Evolutionary conservation across 2,329 filamentous ascomycete genomes (phyloP).

Genomic region (Botryosphaeria dothidea): DNA sequence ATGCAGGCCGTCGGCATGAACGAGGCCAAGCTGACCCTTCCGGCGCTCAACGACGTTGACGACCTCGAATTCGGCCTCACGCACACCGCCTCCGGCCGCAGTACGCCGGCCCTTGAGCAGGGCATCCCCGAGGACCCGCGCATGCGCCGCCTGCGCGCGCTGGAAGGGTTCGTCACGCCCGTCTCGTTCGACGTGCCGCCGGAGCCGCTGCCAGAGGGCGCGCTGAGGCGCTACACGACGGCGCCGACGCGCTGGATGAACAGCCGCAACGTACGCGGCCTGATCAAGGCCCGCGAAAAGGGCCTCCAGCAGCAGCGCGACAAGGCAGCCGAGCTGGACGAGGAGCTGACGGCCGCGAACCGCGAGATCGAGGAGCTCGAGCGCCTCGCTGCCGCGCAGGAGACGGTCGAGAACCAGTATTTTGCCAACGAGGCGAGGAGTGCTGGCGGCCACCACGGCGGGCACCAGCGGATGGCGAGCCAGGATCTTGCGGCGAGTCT

Average conservation of each 20-base stretch:
- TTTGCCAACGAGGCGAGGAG: not conserved
- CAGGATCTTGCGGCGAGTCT: not conserved
- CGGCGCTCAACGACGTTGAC: slow-evolving; percentile 5
- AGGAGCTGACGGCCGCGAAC: not conserved
- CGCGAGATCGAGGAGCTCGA: slow-evolving; percentile 3
- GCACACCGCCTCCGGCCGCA: not conserved
- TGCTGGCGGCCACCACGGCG: not conserved
- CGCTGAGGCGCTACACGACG: slow-evolving; percentile 1
- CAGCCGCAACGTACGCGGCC: not conserved
- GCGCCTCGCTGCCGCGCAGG: not conserved
- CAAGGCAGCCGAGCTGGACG: slow-evolving; percentile 2
- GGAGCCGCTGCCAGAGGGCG: not conserved
- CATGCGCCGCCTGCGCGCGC: slow-evolving; percentile 10
- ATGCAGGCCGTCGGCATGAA: slow-evolving; percentile 2
- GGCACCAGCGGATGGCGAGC: not conserved
- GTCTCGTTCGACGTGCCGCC: slow-evolving; percentile 3
- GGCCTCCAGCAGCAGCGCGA: not conserved
- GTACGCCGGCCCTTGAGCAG: not conserved
- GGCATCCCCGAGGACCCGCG: not conserved
- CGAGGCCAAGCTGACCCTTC: slow-evolving; percentile 3
- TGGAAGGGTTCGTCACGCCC: not conserved
- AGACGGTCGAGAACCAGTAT: not conserved
- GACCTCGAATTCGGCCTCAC: not conserved
- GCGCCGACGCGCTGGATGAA: slow-evolving; percentile 13
- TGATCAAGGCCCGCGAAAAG: not conserved